Evolutionary conservation across 2,329 filamentous ascomycete genomes (phyloP).

Genomic region (Xylaria sp.): DNA sequence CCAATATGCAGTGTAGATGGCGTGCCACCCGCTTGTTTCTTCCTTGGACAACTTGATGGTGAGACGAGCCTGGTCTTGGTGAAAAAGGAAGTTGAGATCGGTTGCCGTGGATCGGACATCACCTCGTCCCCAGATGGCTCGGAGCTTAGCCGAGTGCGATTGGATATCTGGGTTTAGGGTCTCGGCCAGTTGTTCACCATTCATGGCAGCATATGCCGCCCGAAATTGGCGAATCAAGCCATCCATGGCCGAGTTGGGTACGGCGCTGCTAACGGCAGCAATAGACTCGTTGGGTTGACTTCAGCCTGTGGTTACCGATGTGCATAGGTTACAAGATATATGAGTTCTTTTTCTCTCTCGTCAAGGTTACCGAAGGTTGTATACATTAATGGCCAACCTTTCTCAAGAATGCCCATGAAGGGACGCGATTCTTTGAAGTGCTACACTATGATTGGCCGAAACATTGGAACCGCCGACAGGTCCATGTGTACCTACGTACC

Average conservation of each 20-base stretch:
- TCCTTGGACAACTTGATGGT: conserved; percentile 68
- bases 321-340: not conserved
- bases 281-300: not conserved
- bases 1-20: conserved; percentile 87
- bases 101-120: conserved; percentile 72
- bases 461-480: not conserved
- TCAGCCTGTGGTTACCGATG: not conserved
- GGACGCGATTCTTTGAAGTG: conserved; percentile 36
- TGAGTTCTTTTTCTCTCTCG: not conserved
- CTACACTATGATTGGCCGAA: conserved; percentile 38
- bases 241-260: conserved; percentile 64
- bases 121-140: conserved; percentile 76
- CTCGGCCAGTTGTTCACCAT: conserved; percentile 79
- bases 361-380: conserved; percentile 5
- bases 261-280: not conserved
- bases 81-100: conserved; percentile 79
- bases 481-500: not conserved
- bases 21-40: conserved; percentile 84
- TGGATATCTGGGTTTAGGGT: conserved; percentile 79
- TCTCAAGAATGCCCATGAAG: conserved; percentile 1
- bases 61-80: conserved; percentile 66
- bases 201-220: conserved; percentile 70
- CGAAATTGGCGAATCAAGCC: conserved; percentile 78
- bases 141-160: conserved; percentile 72
- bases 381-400: not conserved